Evolutionary conservation across 306 rosid species (phyloP).

Genomic region (Vicia faba): DNA sequence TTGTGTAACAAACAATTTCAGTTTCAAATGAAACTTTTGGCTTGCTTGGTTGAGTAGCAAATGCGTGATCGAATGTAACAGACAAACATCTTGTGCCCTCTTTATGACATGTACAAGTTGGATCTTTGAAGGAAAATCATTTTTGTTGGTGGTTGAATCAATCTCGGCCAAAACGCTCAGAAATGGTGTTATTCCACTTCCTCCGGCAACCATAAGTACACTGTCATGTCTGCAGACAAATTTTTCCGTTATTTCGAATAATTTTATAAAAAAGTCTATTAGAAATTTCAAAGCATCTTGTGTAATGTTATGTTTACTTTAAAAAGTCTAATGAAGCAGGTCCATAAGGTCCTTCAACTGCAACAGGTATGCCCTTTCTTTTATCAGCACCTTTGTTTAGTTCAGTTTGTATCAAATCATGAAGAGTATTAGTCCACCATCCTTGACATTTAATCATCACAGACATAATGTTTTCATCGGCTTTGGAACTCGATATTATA

Average conservation of each 20-base stretch:
- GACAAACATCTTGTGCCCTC: constrained; percentile 60
- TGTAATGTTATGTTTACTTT: constrained; percentile 48
- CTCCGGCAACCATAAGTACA: constrained; percentile 78
- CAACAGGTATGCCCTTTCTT: constrained; percentile 60
- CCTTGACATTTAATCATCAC: constrained; percentile 76
- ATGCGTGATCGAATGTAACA: constrained; percentile 64
- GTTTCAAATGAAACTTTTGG: constrained; percentile 49
- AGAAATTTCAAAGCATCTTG: constrained; percentile 1
- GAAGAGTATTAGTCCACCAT: constrained; percentile 78
- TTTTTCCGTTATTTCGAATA: constrained; percentile 10
- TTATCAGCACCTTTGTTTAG: constrained; percentile 47
- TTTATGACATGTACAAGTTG: constrained; percentile 68
- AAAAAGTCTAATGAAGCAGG: constrained; percentile 67
- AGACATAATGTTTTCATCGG: constrained; percentile 57
- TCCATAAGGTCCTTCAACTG: constrained; percentile 93
- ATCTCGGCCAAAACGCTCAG: constrained; percentile 79
- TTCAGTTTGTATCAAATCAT: constrained; percentile 56
- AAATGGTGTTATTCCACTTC: constrained; percentile 88
- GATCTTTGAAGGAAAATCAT: constrained; percentile 50
- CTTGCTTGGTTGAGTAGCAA: constrained; percentile 51
- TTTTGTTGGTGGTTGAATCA: constrained; percentile 43
- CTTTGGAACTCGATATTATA: constrained; percentile 72
- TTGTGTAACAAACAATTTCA: constrained; percentile 74
- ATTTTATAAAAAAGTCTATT: constrained; percentile 18
- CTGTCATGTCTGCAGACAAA: constrained; percentile 71